Base-by-base conservation (phyloP, 2,329 filamentous ascomycete genomes). In the Lojkania enalia region DNA sequence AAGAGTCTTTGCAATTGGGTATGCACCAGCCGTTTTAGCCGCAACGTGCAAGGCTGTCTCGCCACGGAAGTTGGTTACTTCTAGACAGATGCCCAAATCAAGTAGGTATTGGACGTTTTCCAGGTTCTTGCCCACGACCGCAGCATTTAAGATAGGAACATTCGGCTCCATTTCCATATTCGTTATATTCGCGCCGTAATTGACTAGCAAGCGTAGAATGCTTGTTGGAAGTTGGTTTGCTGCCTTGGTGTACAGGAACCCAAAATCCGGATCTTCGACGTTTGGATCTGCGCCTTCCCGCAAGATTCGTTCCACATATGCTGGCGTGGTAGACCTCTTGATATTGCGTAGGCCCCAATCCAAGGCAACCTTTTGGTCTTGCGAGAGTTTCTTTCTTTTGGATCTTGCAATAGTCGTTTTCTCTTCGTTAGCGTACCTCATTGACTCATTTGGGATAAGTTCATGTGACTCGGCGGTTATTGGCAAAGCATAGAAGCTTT, bases 11-110 rank as follows among this genome's bases (percentile, higher is more conserved):
- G 59, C 63, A 3, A 64, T 57, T 20, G 51, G 37, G 37, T 55
- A 61, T 7, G 53, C 54, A 5, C 61, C 62, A 3, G 57, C 51
- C 9, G 59, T 63, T 29, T 49, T 60, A n/a, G 53, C 51, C 5
- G 64, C 64, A n/a, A 62, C 47, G 42, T 66, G 58, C 6, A 67
- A 52, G 2, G 64, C 58, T 13, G 64, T 67, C 38, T 67, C 64
- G 11, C 61, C 63, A n/a, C 47, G 20, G 1, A 39, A 36, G 21
- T 66, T 65, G 5, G 55, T 41, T 3, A 37, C 49, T 35, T 67
- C 61, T 35, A 67, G 60, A 3, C 56, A 54, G 23, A 61, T 52
- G 11, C 62, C 62, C 4, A 58, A 40, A 1, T 56, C 54, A 5
- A 58, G 46, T 9, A 67, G 58, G 35, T 57, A 63, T 35, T 60